These are phyloP conservation scores for Triticum turgidum DNA, from an alignment of 176 grass and related monocot genomes.

Conservation along the genomic window DNA sequence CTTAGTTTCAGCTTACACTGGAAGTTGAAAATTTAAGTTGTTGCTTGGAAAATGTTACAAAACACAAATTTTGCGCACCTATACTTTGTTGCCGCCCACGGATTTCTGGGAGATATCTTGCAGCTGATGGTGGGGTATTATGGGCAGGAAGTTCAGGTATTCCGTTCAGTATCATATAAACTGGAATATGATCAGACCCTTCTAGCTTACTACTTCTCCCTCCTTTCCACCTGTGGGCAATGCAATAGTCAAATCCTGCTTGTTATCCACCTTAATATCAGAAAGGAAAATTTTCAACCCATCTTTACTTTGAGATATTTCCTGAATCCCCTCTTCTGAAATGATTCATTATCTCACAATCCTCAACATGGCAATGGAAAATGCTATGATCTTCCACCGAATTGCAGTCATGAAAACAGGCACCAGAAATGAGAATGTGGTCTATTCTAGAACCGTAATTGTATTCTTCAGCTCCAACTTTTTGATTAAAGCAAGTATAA, in stretches of 20 bases:
- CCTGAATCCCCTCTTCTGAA: conserved; percentile 79
- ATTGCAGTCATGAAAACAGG: conserved; percentile 65
- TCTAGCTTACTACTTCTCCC: conserved; percentile 91
- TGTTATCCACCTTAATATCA: neutral
- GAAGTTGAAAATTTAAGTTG: neutral
- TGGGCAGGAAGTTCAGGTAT: conserved; percentile 69
- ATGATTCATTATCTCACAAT: conserved; percentile 87
- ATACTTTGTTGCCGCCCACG: conserved; percentile 83
- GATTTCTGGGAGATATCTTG: conserved; percentile 93
- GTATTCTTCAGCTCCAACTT: conserved; percentile 89
- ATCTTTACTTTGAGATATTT: conserved; percentile 68
- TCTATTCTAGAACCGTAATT: conserved; percentile 98
- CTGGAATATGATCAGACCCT: conserved; percentile 98
- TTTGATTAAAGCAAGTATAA: conserved; percentile 89
- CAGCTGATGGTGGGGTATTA: conserved; percentile 67
- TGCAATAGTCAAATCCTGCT: conserved; percentile 26
- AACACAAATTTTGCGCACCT: conserved; percentile 41
- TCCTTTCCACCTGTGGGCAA: conserved; percentile 86
- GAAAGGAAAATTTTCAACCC: conserved; percentile 16
- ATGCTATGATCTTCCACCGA: conserved; percentile 57
- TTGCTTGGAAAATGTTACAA: neutral
- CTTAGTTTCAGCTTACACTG: conserved; percentile 4
- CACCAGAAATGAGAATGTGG: conserved; percentile 78
- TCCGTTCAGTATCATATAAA: conserved; percentile 69
- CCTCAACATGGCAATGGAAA: conserved; percentile 76